These are phyloP conservation scores for Colletotrichum godetiae DNA, from an alignment of 2,329 filamentous ascomycete genomes.

Conservation along the genomic window DNA sequence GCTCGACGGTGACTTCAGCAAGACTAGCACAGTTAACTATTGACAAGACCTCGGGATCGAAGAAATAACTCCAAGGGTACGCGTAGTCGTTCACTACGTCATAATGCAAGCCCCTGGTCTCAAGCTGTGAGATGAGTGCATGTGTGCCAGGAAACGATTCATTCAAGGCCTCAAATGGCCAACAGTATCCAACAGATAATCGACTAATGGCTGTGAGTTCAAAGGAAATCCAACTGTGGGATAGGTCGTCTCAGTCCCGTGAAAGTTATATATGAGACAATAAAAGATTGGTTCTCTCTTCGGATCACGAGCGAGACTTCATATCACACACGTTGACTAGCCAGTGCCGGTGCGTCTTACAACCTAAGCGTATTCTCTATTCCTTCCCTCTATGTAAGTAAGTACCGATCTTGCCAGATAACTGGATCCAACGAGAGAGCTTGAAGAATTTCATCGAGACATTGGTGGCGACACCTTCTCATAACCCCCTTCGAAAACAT, in stretches of 20 bases:
- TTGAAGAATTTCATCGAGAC: neutral
- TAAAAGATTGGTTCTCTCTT: no score
- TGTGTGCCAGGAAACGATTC: no score
- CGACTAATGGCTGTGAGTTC: neutral
- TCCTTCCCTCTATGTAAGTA: neutral
- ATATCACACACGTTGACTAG: no score
- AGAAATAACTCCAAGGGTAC: neutral
- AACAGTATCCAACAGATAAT: neutral
- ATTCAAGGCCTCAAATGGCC: neutral
- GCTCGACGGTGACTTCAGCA: neutral
- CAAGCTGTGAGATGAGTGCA: no score
- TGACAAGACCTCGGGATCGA: neutral
- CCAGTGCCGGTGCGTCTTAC: no score
- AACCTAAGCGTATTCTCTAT: neutral
- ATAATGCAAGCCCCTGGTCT: no score
- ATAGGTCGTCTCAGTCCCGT: neutral
- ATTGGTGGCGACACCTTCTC: neutral
- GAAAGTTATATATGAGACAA: no score
- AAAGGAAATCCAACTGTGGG: neutral
- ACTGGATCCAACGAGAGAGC: neutral
- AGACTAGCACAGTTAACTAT: neutral
- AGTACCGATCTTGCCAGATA: neutral
- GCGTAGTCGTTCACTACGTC: no score
- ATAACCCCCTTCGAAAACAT: conserved; percentile 13
- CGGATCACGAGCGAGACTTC: no score